Percentiles rank a stretch among this genome's conserved stretches.
phyloP scores from a whole-genome alignment of 1,284 basidiomycete genomes.

The Thelephora terrestris region DNA sequence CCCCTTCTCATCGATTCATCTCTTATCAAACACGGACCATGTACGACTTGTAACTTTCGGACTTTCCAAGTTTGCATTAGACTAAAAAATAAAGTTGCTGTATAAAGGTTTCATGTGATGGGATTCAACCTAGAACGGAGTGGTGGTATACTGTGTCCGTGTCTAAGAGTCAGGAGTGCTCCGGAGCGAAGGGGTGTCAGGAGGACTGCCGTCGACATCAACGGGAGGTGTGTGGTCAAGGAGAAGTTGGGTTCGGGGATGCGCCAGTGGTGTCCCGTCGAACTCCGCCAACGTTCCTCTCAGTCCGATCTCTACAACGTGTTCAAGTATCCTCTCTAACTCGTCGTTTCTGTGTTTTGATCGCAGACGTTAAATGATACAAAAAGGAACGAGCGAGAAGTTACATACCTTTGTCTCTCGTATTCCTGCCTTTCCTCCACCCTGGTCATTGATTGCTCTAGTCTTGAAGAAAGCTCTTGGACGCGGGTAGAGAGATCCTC shows the following conservation, averaged over 20 bases:
- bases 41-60: not conserved
- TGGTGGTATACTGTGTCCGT: no score
- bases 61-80: not conserved
- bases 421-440: constrained; percentile 36
- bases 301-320: constrained; percentile 64
- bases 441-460: constrained; percentile 35
- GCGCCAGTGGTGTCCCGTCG: constrained; percentile 40
- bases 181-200: not conserved
- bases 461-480: constrained; percentile 31
- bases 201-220: not conserved
- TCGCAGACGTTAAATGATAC: not conserved
- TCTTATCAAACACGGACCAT: no score
- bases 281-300: constrained; percentile 61
- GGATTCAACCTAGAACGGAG: no score
- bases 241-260: constrained; percentile 32
- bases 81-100: no score
- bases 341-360: constrained; percentile 42
- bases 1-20: not conserved
- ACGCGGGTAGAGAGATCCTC: constrained; percentile 46
- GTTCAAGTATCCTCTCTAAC: constrained; percentile 53
- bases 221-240: constrained; percentile 2
- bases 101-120: no score
- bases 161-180: no score
- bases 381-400: constrained; percentile 5
- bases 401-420: constrained; percentile 36